phyloP scores from a whole-genome alignment of 2,329 filamentous ascomycete genomes.

The Apiospora hydei region DNA sequence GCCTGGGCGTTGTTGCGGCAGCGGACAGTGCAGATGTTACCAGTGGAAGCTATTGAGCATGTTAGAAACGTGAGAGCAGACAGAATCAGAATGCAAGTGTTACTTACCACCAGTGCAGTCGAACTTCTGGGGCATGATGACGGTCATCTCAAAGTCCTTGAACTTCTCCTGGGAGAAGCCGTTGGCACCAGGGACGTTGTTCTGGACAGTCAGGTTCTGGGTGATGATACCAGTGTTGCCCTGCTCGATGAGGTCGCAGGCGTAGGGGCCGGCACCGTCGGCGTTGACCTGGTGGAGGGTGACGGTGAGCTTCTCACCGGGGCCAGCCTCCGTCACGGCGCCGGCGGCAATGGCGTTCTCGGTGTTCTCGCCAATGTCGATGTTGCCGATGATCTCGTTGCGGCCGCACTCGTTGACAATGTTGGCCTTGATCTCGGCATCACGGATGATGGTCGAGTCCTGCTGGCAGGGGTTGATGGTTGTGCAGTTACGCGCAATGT shows the following conservation, averaged over 20 bases:
- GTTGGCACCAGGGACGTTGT: constrained; percentile 66
- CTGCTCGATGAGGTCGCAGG: constrained; percentile 59
- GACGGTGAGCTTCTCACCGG: constrained; percentile 53
- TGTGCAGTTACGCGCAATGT: constrained; percentile 68
- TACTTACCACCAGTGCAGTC: constrained; percentile 58
- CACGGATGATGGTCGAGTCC: constrained; percentile 69
- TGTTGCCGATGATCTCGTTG: constrained; percentile 66
- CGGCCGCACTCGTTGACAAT: constrained; percentile 68
- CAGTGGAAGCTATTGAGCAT: constrained; percentile 53
- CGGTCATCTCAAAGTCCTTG: constrained; percentile 63
- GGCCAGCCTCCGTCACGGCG: constrained; percentile 57
- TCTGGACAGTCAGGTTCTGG: constrained; percentile 58
- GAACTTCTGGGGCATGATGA: constrained; percentile 58
- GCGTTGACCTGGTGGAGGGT: constrained; percentile 63
- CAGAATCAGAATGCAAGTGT: not conserved
- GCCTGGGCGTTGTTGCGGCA: constrained; percentile 65
- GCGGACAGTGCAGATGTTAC: constrained; percentile 65
- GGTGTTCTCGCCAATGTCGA: constrained; percentile 65
- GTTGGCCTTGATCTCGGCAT: constrained; percentile 59
- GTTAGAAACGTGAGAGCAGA: not conserved
- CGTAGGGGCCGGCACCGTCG: constrained; percentile 62
- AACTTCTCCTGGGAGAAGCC: constrained; percentile 64
- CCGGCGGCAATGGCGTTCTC: constrained; percentile 56
- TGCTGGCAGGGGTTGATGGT: constrained; percentile 71
- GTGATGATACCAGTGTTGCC: constrained; percentile 52